Evolutionary conservation across 75 land plant species (phyloP).

Genomic region (Selaginella moellendorffii): DNA sequence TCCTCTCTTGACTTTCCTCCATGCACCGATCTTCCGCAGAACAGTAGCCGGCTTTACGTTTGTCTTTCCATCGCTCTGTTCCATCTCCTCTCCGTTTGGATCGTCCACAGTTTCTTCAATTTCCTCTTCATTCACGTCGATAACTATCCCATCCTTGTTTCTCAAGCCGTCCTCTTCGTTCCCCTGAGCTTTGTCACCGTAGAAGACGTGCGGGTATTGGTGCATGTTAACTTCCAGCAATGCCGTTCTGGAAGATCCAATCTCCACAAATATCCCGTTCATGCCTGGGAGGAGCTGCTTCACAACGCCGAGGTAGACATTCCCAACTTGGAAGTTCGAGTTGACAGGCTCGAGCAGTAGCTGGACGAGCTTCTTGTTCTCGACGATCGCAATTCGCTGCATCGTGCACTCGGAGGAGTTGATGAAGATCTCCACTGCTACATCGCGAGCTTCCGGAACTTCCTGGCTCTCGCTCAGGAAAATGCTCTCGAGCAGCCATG

Average conservation of each 20-base stretch:
- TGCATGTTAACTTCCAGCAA: constrained; percentile 52
- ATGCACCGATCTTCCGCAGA: constrained; percentile 25
- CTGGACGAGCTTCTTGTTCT: constrained; percentile 80
- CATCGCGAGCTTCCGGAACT: constrained; percentile 8
- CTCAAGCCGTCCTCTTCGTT: not conserved
- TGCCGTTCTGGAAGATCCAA: constrained; percentile 52
- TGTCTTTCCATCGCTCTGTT: constrained; percentile 1
- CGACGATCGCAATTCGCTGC: constrained; percentile 92
- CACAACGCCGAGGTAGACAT: constrained; percentile 75
- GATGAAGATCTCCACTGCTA: constrained; percentile 44
- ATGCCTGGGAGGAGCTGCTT: constrained; percentile 71
- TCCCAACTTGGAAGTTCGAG: constrained; percentile 76
- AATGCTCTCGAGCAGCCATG: constrained; percentile 31
- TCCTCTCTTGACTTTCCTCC: constrained; percentile 56
- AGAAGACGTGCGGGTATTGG: constrained; percentile 66
- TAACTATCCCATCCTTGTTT: not conserved
- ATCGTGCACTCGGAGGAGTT: constrained; percentile 89
- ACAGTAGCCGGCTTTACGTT: constrained; percentile 16
- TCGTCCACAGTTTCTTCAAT: not conserved
- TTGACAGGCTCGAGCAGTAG: constrained; percentile 77
- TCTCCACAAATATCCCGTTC: constrained; percentile 93
- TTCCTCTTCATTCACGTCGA: constrained; percentile 8
- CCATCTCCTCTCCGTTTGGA: not conserved
- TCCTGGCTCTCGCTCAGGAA: constrained; percentile 1
- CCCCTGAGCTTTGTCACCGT: too few relatives aligned